These are phyloP conservation scores for Hanseniaspora gamundiae DNA, from an alignment of 1,139 yeast genomes.

Conservation along the genomic window DNA sequence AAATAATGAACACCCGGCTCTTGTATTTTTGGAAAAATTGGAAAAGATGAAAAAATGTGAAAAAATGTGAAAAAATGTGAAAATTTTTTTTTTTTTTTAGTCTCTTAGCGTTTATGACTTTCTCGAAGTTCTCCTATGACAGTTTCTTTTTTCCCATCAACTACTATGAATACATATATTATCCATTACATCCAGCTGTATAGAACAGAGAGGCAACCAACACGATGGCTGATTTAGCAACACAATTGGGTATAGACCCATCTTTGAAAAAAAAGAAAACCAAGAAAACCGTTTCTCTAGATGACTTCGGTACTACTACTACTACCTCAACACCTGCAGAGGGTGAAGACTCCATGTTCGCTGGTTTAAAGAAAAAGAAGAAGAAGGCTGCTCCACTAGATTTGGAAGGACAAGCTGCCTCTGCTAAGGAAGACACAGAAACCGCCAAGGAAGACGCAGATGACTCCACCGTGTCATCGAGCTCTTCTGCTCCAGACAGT, in stretches of 20 bases:
- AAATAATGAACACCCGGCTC: too few species aligned
- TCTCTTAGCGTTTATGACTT: too few species aligned
- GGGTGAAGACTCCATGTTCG: conserved; percentile 32
- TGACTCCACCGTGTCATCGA: too few species aligned
- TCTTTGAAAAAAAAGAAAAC: conserved; percentile 74
- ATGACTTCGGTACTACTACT: conserved; percentile 22
- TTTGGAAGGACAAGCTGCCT: conserved; percentile 12
- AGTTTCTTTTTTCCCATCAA: too few species aligned
- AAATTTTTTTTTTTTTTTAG: background rate
- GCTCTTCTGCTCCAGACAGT: conserved; percentile 23
- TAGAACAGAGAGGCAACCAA: background rate
- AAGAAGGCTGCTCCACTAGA: conserved; percentile 32
- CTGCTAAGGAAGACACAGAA: conserved; percentile 32
- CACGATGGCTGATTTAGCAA: conserved; percentile 27
- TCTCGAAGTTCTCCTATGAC: too few species aligned
- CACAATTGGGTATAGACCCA: conserved; percentile 67
- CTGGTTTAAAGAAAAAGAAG: conserved; percentile 39
- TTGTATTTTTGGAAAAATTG: too few species aligned
- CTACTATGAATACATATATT: too few species aligned
- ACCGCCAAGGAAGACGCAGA: conserved; percentile 33
- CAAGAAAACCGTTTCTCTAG: conserved; percentile 27
- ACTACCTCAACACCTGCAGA: conserved; percentile 19
- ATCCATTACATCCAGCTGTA: background rate
- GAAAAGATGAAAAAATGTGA: background rate
- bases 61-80: conserved; percentile 1